Evolutionary conservation across 345 rosid species (phyloP), one percentile per base, ranked within the genome.

Genomic region (Eucalyptus regnans): DNA sequence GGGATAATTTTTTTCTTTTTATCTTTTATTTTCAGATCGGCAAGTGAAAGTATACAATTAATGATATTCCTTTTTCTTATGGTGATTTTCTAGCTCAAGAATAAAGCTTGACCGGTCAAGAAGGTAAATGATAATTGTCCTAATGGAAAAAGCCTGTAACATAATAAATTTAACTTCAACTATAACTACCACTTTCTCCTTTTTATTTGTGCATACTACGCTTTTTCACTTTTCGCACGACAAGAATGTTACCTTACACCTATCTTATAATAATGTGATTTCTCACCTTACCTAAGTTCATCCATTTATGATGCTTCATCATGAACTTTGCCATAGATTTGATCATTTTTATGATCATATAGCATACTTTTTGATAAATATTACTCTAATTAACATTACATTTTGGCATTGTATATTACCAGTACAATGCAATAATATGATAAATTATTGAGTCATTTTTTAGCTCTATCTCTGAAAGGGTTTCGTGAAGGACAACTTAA

Each of bases 61-160:
- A 3, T 62, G 68, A 12, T 29, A 62, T 29, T 29, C 33, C 33
- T 13, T 13, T 62, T 60, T 29, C 16, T 62, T 62, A 8, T 54
- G 60, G 7, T 54, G 60, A 54, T 22, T 54, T 54, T 22, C 23
- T 22, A 54, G 60, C 27, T 54, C 27, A 54, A 54, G 5, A 54
- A 22, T 18, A 54, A 54, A 54, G 60, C 60, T 54, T 0, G 0
- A 54, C 5, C 8, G 5, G 5, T 54, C 2, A 22, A 20, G 0
- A 0, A 54, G 60, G 27, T 22, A 54, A 1, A 54, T 54, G 60
- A 54, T 54, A 22, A 54, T 54, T 54, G 12, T 18, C 3, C 2
- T 22, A 54, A 54, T 22, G 60, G 60, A 54, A 54, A 54, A 54
- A 54, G 14, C 66, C 7, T 3, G 7, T 60, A 60, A 25, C 27